Evolutionary conservation across 345 rosid genomes (phyloP).

Genomic region (Hibiscus syriacus): DNA sequence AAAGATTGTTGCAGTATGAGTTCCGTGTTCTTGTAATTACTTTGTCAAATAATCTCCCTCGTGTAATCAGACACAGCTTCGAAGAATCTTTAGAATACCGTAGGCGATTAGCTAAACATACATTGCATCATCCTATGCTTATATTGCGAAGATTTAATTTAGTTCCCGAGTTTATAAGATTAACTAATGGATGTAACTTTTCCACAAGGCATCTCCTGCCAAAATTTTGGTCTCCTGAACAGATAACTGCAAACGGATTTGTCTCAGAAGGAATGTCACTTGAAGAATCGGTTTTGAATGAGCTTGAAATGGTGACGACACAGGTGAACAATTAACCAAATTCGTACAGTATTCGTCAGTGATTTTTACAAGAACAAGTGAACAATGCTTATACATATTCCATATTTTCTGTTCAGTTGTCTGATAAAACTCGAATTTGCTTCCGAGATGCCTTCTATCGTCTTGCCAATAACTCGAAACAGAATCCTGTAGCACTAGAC

Average conservation of each 20-base stretch:
- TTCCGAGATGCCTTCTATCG: constrained; percentile 83
- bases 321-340: constrained; percentile 36
- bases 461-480: constrained; percentile 57
- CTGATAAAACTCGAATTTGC: constrained; percentile 54
- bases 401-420: constrained; percentile 37
- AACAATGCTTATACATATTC: background rate
- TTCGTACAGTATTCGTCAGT: background rate
- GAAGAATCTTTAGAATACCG: background rate
- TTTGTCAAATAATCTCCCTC: background rate
- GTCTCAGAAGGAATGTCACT: constrained; percentile 28
- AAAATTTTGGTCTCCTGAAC: constrained; percentile 17
- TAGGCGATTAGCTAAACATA: background rate
- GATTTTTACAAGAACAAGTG: background rate
- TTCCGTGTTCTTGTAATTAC: background rate
- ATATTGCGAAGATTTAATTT: background rate
- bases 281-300: constrained; percentile 58
- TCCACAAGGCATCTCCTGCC: constrained; percentile 22
- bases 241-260: constrained; percentile 21
- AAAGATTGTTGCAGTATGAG: background rate
- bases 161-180: background rate
- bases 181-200: constrained; percentile 12
- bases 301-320: constrained; percentile 53
- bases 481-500: constrained; percentile 8
- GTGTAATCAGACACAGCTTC: background rate
- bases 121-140: constrained; percentile 6